Percentiles rank a stretch among this genome's conserved stretches.
Evolutionary conservation across 257 asterid species (phyloP).

Genomic region (Anisodus acutangulus): DNA sequence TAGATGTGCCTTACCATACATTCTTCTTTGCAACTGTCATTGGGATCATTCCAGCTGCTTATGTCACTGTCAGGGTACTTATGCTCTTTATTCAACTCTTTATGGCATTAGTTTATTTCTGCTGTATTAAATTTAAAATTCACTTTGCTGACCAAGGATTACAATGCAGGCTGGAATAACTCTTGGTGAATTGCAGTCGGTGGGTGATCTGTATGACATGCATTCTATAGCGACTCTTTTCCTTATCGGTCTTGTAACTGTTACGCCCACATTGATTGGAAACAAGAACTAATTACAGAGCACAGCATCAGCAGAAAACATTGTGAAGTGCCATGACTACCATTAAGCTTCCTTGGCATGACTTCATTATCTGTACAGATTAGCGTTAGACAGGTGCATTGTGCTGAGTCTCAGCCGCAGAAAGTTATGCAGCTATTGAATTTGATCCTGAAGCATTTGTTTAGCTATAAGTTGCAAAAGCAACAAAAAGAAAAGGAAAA

Average conservation of each 20-base stretch:
- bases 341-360: conserved; percentile 11
- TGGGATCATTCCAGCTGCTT: conserved; percentile 92
- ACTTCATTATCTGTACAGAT: conserved; percentile 30
- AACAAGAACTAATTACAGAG: conserved; percentile 49
- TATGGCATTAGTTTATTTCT: not conserved
- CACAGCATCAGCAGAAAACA: conserved; percentile 20
- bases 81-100: conserved; percentile 28
- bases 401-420: not conserved
- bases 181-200: conserved; percentile 79
- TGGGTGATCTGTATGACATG: conserved; percentile 87
- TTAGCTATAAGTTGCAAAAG: not conserved
- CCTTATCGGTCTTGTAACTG: conserved; percentile 70
- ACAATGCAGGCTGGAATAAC: conserved; percentile 80
- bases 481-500: not conserved
- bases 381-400: conserved; percentile 18
- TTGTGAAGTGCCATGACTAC: not conserved
- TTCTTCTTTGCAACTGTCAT: conserved; percentile 83
- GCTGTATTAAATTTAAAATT: not conserved
- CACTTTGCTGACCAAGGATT: not conserved
- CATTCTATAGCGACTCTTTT: conserved; percentile 78
- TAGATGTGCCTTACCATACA: conserved; percentile 79
- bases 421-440: not conserved
- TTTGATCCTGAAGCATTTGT: not conserved
- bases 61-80: conserved; percentile 84
- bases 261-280: conserved; percentile 74